These are phyloP conservation scores for Lachnellula willkommii DNA, from an alignment of 2,329 filamentous ascomycete genomes.

Conservation along the genomic window DNA sequence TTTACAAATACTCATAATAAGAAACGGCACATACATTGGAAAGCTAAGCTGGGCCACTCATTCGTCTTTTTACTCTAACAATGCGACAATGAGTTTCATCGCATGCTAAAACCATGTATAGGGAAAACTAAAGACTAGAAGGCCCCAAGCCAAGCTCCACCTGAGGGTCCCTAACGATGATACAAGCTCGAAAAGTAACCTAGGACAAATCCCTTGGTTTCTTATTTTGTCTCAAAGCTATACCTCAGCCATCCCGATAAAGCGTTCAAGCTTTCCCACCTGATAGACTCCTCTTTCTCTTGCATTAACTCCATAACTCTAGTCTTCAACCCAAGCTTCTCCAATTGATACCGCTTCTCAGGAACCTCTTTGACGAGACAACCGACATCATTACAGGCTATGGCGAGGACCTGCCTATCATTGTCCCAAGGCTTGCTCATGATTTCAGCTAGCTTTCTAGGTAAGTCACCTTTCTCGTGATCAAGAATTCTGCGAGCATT, in stretches of 20 bases:
- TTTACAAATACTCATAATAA: too few relatives aligned
- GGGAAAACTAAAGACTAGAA: not conserved
- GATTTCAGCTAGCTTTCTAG: slow-evolving; percentile 63
- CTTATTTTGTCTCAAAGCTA: slow-evolving; percentile 48
- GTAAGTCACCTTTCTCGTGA: slow-evolving; percentile 58
- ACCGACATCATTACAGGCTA: slow-evolving; percentile 69
- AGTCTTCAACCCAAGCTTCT: slow-evolving; percentile 62
- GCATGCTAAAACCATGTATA: not conserved
- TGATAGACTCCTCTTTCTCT: slow-evolving; percentile 62
- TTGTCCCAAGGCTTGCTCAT: slow-evolving; percentile 62
- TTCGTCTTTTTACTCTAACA: too few relatives aligned
- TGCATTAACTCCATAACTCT: slow-evolving; percentile 70
- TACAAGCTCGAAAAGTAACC: slow-evolving; percentile 13
- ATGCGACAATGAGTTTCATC: too few relatives aligned
- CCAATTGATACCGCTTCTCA: slow-evolving; percentile 59
- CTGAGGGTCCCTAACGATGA: slow-evolving; percentile 11
- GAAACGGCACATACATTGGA: too few relatives aligned
- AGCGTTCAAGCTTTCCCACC: slow-evolving; percentile 69
- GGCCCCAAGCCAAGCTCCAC: not conserved
- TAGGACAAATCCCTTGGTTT: not conserved
- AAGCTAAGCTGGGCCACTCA: too few relatives aligned
- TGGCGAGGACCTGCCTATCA: slow-evolving; percentile 67
- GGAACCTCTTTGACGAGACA: slow-evolving; percentile 66
- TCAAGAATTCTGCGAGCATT: slow-evolving; percentile 66
- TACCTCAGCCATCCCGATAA: slow-evolving; percentile 72